Evolutionary conservation across 225 moss, liverwort and hornwort species (phyloP).

Genomic region (Polytrichum formosum): DNA sequence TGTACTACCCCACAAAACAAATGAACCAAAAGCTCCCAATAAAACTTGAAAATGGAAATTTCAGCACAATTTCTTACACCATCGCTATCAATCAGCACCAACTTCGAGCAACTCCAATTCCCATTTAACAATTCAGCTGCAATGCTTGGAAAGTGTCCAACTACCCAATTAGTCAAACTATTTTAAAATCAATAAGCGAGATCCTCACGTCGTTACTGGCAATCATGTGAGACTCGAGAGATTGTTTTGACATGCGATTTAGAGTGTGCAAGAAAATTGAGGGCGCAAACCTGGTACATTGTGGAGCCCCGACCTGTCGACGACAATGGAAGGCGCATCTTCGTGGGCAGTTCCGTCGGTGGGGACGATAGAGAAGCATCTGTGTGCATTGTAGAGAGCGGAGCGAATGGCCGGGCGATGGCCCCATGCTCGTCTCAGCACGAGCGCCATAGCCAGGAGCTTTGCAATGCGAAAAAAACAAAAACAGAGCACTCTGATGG

Average conservation of each 20-base stretch:
- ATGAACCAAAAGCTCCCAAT: background rate
- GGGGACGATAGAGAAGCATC: background rate
- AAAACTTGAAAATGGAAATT: background rate
- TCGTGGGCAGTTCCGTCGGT: background rate
- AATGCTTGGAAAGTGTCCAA: background rate
- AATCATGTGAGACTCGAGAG: too few species aligned
- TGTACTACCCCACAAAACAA: conserved; percentile 12
- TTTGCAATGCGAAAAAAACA: background rate
- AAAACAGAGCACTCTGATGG: too few species aligned
- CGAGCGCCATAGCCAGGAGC: conserved; percentile 5
- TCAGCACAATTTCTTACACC: too few species aligned
- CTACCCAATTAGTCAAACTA: background rate
- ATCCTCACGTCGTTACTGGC: too few species aligned
- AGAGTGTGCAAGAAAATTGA: background rate
- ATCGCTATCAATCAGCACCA: too few species aligned
- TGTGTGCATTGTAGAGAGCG: background rate
- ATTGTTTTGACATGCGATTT: too few species aligned
- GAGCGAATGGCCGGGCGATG: background rate
- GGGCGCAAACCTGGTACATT: conserved; percentile 32
- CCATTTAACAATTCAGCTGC: background rate
- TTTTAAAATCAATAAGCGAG: too few species aligned
- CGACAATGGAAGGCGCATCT: conserved; percentile 19
- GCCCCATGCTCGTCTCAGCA: background rate
- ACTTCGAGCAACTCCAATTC: background rate
- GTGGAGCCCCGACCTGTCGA: conserved; percentile 45